Conservation (phyloP, 1,284 basidiomycete species). For the Rhodotorula sp. region DNA sequence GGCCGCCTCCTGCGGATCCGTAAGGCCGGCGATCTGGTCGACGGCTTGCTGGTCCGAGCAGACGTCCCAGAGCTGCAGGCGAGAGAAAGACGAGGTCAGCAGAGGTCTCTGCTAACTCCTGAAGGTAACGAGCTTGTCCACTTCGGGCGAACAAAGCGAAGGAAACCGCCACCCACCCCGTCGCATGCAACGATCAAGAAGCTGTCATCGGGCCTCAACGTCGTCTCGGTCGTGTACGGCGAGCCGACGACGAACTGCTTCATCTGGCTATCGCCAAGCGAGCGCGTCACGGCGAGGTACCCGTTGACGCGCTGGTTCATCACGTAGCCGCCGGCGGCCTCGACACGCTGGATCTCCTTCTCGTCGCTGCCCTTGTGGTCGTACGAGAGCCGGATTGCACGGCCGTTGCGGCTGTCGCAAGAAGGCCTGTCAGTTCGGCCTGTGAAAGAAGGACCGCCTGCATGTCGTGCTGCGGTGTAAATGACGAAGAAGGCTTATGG, state of each 20-base stretch:
- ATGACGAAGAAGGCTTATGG: not conserved
- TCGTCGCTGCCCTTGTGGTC: conserved; percentile 98
- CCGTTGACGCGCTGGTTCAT: conserved; percentile 86
- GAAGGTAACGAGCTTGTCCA: too few species aligned
- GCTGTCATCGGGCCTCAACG: conserved; percentile 79
- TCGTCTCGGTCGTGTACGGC: conserved; percentile 97
- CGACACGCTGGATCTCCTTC: conserved; percentile 95
- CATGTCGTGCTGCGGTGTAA: too few species aligned
- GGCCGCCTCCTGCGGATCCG: conserved; percentile 82
- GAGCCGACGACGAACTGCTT: conserved; percentile 99
- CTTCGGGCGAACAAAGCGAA: too few species aligned
- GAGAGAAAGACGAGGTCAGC: not conserved
- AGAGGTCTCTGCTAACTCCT: too few species aligned
- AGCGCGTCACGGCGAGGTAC: conserved; percentile 87
- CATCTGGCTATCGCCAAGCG: conserved; percentile 96
- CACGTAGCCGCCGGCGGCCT: conserved; percentile 95
- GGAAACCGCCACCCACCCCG: conserved; percentile 56
- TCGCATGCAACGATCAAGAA: conserved; percentile 92
- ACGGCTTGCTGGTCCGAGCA: conserved; percentile 88
- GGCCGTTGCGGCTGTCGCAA: conserved; percentile 65
- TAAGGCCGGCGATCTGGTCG: conserved; percentile 65
- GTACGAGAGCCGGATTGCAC: conserved; percentile 91
- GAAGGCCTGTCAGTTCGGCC: too few species aligned
- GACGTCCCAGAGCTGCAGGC: conserved; percentile 80
- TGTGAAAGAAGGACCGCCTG: too few species aligned